These are phyloP conservation scores for Cystobasidium tubakii DNA, from an alignment of 768 basidiomycete genomes.

Conservation along the genomic window DNA sequence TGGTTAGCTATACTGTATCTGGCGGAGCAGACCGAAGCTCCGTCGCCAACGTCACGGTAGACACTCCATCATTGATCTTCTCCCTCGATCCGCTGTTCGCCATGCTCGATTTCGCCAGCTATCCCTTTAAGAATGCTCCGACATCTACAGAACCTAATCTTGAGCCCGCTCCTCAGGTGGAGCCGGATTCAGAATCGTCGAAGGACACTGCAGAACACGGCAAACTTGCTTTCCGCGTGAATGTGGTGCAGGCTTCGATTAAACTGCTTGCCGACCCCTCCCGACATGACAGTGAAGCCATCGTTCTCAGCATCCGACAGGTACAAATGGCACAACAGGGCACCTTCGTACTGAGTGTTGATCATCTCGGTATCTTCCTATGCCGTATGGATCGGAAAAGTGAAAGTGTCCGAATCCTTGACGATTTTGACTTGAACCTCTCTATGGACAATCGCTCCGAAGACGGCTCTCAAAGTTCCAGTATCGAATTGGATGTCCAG, in stretches of 20 bases:
- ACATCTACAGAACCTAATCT: constrained; percentile 16
- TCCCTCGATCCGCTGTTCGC: constrained; percentile 85
- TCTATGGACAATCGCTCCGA: constrained; percentile 70
- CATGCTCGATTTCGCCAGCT: constrained; percentile 74
- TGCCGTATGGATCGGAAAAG: constrained; percentile 72
- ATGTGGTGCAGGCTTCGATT: constrained; percentile 82
- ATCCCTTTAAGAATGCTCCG: constrained; percentile 52
- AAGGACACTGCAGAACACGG: constrained; percentile 27
- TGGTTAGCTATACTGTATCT: constrained; percentile 78
- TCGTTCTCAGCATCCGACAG: constrained; percentile 74
- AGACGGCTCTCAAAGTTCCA: constrained; percentile 61
- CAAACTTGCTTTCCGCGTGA: constrained; percentile 63
- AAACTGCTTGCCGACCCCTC: constrained; percentile 79
- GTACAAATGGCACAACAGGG: constrained; percentile 84
- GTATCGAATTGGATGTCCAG: constrained; percentile 71
- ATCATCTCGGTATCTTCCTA: constrained; percentile 85
- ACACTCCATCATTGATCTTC: constrained; percentile 87
- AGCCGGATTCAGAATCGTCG: constrained; percentile 19
- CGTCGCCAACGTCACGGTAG: constrained; percentile 76
- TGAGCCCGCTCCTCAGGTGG: constrained; percentile 38
- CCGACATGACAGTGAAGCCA: constrained; percentile 72
- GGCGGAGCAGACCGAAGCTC: constrained; percentile 58
- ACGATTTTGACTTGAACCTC: constrained; percentile 80
- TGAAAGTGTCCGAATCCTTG: constrained; percentile 84
- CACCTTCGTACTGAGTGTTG: constrained; percentile 57